These are phyloP conservation scores for Collybia sp. DNA, from an alignment of 768 basidiomycete genomes.

Conservation along the genomic window DNA sequence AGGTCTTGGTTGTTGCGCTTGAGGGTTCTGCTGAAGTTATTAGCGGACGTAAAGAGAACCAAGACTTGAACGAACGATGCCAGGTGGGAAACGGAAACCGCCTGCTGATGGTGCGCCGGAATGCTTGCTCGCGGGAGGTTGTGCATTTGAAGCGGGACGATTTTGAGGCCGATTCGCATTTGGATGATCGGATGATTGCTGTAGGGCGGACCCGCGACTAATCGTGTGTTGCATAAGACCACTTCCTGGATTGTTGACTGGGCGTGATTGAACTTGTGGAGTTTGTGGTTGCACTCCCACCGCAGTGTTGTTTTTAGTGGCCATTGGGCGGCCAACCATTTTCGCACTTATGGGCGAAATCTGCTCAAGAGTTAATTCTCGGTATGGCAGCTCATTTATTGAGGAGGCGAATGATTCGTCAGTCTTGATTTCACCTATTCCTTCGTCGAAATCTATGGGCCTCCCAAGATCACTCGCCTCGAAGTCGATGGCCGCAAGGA, in stretches of 20 bases:
- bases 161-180: constrained; percentile 10
- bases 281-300: too few species aligned
- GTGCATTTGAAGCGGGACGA: too few species aligned
- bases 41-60: neutral
- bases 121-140: constrained; percentile 7
- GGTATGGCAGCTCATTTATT: too few species aligned
- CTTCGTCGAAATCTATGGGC: constrained; percentile 34
- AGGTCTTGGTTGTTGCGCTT: constrained; percentile 4
- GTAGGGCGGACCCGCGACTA: too few species aligned
- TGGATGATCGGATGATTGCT: constrained; percentile 7
- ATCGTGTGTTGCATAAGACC: too few species aligned
- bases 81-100: constrained; percentile 45
- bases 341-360: too few species aligned
- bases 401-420: too few species aligned
- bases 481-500: constrained; percentile 54
- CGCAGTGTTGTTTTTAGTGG: too few species aligned
- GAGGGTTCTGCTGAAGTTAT: constrained; percentile 10
- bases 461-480: constrained; percentile 41
- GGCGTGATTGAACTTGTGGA: too few species aligned
- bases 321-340: too few species aligned
- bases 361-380: too few species aligned
- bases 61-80: constrained; percentile 28
- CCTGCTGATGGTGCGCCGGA: constrained; percentile 35
- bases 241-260: too few species aligned
- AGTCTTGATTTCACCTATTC: constrained; percentile 11